Base-by-base conservation (phyloP, 2,329 filamentous ascomycete genomes). In the Penicillium sp. region DNA sequence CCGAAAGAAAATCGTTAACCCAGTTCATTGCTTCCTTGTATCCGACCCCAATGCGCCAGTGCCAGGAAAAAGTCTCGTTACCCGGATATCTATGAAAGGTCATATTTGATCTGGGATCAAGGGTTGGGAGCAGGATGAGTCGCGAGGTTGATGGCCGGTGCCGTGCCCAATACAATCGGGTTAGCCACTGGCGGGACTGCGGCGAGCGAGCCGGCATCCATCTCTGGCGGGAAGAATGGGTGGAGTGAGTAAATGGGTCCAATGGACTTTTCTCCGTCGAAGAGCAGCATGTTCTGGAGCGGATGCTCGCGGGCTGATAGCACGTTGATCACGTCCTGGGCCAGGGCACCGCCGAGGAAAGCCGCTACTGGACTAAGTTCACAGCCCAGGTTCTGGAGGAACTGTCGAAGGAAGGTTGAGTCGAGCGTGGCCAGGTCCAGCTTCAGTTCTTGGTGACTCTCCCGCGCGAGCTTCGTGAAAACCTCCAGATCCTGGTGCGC, bases 321-420 rank as follows among this genome's bases (percentile, higher is more conserved):
- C 35, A 97, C 93, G 70, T 98, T 98, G 78, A 99, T 98, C 54
- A 96, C 92, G 73, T 99, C 95, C 78, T 99, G 95, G 0, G 94
- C 92, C 15, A 99, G 83, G 74, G 93, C 88, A 10, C 93, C 95
- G 51, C 95, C 95, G 11, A 99, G 81, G 59, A 96, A 91, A 1
- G 95, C 93, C 0, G 91, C 89, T 8, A 96, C 91, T 7, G 95
- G 92, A 12, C 90, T 88, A 41, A 98, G 81, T 78, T 98, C 94
- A 69, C 87, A 87, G 57, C 88, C 90, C 5, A 97, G 82, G 67
- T 96, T 96, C 76, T 95, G 90, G 42, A 98, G 75, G 78, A 99
- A 99, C 69, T 83, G 88, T 58, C 91, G 86, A 28, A 98, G 80
- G 67, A 96, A 90, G 28, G 92, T 86, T 1, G 88, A 84, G 22